These are phyloP conservation scores for Blastocladiella emersonii DNA, from an alignment of 371 early-diverging fungal genomes.

Conservation along the genomic window DNA sequence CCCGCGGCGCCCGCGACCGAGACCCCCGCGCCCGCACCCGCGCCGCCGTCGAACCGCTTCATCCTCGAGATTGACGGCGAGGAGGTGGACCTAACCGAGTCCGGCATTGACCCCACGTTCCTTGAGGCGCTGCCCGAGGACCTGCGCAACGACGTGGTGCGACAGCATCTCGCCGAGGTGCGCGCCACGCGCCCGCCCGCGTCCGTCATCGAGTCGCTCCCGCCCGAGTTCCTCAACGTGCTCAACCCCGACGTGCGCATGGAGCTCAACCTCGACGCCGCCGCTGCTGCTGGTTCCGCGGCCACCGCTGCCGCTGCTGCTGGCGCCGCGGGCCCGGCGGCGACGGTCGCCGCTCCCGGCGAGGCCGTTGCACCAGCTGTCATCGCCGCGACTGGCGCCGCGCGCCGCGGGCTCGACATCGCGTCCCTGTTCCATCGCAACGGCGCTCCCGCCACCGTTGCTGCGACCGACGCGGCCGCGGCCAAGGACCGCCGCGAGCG, in stretches of 20 bases:
- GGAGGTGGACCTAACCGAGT: conserved; percentile 74
- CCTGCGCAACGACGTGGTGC: conserved; percentile 78
- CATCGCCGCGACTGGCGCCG: too few species aligned
- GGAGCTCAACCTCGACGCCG: conserved; percentile 22
- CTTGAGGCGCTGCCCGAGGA: conserved; percentile 92
- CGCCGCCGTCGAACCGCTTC: conserved; percentile 12
- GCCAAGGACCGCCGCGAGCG: neutral
- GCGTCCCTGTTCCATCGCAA: too few species aligned
- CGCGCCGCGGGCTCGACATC: too few species aligned
- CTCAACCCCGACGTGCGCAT: conserved; percentile 45
- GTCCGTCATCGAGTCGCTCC: conserved; percentile 67
- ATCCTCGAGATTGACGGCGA: conserved; percentile 52
- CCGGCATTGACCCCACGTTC: conserved; percentile 88
- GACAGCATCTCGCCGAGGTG: conserved; percentile 48
- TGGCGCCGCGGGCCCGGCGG: conserved; percentile 7
- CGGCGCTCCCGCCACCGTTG: too few species aligned
- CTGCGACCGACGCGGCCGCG: conserved; percentile 7
- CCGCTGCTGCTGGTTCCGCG: conserved; percentile 8
- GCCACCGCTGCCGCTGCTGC: conserved; percentile 11
- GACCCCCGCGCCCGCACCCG: conserved; percentile 12
- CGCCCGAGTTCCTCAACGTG: conserved; percentile 65
- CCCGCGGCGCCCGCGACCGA: conserved; percentile 23
- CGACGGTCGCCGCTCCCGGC: conserved; percentile 9
- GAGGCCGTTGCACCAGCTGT: too few species aligned
- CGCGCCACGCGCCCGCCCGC: conserved; percentile 16